Conservation (phyloP, 345 rosid genomes). For the Nephelium lappaceum region DNA sequence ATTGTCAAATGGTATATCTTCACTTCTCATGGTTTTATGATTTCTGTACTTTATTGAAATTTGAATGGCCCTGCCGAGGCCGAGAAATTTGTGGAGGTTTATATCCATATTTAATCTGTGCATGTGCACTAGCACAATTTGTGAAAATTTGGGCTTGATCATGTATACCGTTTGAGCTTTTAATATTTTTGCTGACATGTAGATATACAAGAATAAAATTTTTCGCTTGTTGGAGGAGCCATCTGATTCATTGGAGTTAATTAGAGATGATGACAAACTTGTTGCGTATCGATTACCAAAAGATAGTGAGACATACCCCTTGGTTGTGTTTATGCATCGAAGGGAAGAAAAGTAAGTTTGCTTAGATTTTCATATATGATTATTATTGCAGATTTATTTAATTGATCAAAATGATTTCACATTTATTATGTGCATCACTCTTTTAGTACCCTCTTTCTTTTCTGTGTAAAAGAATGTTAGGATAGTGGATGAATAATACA, state of each 20-base stretch:
- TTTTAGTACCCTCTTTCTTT: background rate
- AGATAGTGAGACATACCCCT: slow-evolving; percentile 37
- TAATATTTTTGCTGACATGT: slow-evolving; percentile 16
- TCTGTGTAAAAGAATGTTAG: background rate
- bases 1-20: background rate
- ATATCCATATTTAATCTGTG: background rate
- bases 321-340: slow-evolving; percentile 54
- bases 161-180: slow-evolving; percentile 19
- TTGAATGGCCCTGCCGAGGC: background rate
- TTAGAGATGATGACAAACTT: slow-evolving; percentile 64
- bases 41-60: background rate
- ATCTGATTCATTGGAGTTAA: slow-evolving; percentile 56
- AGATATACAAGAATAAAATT: slow-evolving; percentile 53
- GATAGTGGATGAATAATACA: background rate
- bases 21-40: background rate
- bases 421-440: too few relatives aligned
- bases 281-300: slow-evolving; percentile 65
- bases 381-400: slow-evolving; percentile 1
- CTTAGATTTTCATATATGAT: slow-evolving; percentile 1
- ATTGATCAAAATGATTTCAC: background rate
- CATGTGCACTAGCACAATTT: background rate
- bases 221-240: slow-evolving; percentile 53
- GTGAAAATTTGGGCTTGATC: background rate
- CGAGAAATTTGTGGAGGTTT: slow-evolving; percentile 2
- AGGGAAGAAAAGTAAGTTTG: slow-evolving; percentile 45